Base-by-base conservation (phyloP, 805 yeast genomes). In the Brettanomyces sp. region DNA sequence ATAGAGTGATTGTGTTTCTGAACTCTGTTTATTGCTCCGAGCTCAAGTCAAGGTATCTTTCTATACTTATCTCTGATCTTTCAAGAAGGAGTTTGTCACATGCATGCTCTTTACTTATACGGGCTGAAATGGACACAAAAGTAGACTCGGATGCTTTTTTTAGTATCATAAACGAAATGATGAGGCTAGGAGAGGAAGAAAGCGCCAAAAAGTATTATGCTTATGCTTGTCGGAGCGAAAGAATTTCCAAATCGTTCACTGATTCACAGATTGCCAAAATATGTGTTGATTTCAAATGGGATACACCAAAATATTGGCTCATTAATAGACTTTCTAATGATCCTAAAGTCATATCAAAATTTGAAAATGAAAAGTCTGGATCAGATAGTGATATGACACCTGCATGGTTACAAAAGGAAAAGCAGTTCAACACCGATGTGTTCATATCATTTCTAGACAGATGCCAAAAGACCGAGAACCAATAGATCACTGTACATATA, bases 251-350 rank as follows among this genome's bases (percentile, higher is more conserved):
- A 3, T 5, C 30, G n/a, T 12, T 49, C 11, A 21, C 21, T 2
- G 25, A 35, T 13, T 33, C 42, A 8, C 36, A 49, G 24, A 21
- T 49, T 14, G 34, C 39, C 3, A 7, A 11, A n/a, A 34, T 40
- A 12, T 55, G 56, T 43, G 35, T 43, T 30, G 49, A 45, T 23
- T 46, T 45, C 43, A 14, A 41, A 18, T 55, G 60, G 59, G 47
- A 50, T 7, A 53, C 38, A 25, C 55, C 54, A 4, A 30, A 14
- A 5, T 7, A 23, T 4, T 6, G 33, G n/a, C 11, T 28, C 5
- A 24, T 12, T n/a, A 38, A 38, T 14, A 38, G 41, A 12, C 9
- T 28, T 28, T 28, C 32, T 6, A 3, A 1, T 28, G 11, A 28
- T 28, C 18, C 18, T 18, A 18, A 18, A 18, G 18, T 18, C 18